Percentiles rank a stretch among this genome's conserved stretches.
Evolutionary conservation across 306 rosid species (phyloP).

Genomic region (Ochetophila trinervis): DNA sequence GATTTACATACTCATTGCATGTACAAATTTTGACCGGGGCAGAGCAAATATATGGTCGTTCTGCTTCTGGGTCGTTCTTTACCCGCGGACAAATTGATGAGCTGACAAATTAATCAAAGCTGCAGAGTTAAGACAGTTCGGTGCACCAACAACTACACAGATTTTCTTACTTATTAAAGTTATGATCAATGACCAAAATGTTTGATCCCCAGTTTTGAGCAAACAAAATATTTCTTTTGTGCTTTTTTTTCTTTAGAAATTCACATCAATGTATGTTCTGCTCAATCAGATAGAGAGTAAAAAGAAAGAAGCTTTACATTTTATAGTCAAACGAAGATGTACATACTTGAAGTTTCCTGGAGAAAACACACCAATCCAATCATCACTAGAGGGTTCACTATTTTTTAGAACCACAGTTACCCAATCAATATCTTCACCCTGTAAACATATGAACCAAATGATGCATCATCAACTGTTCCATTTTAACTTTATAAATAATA

Average conservation of each 20-base stretch:
- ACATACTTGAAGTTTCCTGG: not conserved
- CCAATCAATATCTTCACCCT: not conserved
- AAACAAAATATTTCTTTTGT: no score
- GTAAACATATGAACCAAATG: not conserved
- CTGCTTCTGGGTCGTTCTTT: constrained; percentile 30
- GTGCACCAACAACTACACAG: not conserved
- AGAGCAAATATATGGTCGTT: constrained; percentile 57
- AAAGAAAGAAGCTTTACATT: not conserved
- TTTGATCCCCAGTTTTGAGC: not conserved
- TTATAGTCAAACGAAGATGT: not conserved
- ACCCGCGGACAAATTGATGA: constrained; percentile 45
- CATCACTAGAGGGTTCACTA: not conserved
- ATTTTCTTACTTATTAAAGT: not conserved
- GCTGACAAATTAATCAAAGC: constrained; percentile 25
- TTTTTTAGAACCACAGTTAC: not conserved
- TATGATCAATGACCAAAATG: not conserved
- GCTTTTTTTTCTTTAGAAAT: not conserved
- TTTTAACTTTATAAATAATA: no score
- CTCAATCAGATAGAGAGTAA: not conserved
- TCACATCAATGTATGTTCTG: not conserved
- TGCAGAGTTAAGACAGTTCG: not conserved
- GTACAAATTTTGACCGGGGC: constrained; percentile 60
- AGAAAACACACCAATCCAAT: constrained; percentile 1
- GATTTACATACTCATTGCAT: not conserved
- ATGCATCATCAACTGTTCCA: no score